A percentile compares a stretch with the other conserved stretches of the same genome.
Conservation (phyloP, 2,329 filamentous ascomycete species). For the Colletotrichum tropicicola region DNA sequence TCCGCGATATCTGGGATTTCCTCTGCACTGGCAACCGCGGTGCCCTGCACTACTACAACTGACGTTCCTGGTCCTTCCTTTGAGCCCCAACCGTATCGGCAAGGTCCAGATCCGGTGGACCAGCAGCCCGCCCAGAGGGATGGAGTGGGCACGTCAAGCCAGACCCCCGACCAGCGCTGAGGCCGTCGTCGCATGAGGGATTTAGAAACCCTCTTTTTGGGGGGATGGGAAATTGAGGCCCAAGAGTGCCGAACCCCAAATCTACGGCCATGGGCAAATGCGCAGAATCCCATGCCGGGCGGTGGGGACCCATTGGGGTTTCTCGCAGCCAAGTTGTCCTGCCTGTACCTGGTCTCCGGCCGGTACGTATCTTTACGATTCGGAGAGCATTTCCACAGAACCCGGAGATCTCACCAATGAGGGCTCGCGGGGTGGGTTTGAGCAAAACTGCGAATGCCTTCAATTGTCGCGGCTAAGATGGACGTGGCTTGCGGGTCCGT, state of each 20-base stretch:
- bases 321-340: not conserved
- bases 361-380: slow-evolving; percentile 11
- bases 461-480: not conserved
- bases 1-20: not conserved
- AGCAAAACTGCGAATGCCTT: slow-evolving; percentile 18
- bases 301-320: not conserved
- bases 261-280: slow-evolving; percentile 21
- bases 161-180: not conserved
- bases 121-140: not conserved
- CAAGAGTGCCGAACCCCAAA: slow-evolving; percentile 14
- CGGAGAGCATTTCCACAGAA: slow-evolving; percentile 1
- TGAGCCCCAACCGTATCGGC: slow-evolving; percentile 5
- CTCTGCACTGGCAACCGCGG: not conserved
- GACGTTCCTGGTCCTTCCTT: not conserved
- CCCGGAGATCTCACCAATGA: slow-evolving; percentile 23
- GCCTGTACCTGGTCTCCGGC: not conserved
- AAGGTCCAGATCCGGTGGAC: slow-evolving; percentile 15
- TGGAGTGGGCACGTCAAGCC: not conserved
- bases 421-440: not conserved
- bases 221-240: slow-evolving; percentile 28
- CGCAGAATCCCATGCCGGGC: slow-evolving; percentile 22
- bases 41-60: not conserved
- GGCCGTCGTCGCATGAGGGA: slow-evolving; percentile 7
- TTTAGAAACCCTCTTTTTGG: not conserved
- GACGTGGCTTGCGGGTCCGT: not conserved